Evolutionary conservation across 1,139 yeast genomes (phyloP).

Genomic region (Schizosaccharomyces versatilis): DNA sequence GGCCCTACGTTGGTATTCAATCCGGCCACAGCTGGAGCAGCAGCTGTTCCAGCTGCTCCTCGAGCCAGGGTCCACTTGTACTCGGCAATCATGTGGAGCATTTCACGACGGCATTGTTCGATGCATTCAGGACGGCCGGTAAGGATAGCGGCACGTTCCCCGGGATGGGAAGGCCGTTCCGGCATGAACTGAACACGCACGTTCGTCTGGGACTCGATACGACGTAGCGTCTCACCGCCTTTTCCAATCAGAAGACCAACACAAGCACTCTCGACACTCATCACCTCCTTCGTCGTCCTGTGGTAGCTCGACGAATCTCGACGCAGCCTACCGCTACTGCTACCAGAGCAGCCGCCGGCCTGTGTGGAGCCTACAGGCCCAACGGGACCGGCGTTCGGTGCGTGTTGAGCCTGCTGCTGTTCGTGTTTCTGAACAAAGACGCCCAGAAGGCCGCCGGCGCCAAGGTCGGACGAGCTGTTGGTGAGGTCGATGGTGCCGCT

Average conservation of each 20-base stretch:
- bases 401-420: neutral
- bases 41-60: conserved; percentile 2
- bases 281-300: neutral
- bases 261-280: conserved; percentile 13
- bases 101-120: conserved; percentile 11
- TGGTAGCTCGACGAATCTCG: neutral
- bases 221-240: conserved; percentile 15
- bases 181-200: conserved; percentile 14
- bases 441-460: neutral
- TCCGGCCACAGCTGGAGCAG: neutral
- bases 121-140: conserved; percentile 12
- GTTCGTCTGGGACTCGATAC: conserved; percentile 13
- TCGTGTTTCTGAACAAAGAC: neutral
- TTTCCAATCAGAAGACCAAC: conserved; percentile 15
- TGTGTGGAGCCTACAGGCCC: too few species aligned
- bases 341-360: neutral
- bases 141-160: conserved; percentile 14
- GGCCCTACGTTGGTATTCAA: conserved; percentile 3
- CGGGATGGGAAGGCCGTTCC: conserved; percentile 6
- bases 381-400: neutral
- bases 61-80: conserved; percentile 12
- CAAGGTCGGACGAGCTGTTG: neutral
- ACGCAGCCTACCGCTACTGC: neutral
- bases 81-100: conserved; percentile 13
- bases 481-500: neutral